Percentiles rank a stretch among this genome's conserved stretches.
These are phyloP conservation scores for Pichia manshurica DNA, from an alignment of 805 yeast species.

Conservation along the genomic window DNA sequence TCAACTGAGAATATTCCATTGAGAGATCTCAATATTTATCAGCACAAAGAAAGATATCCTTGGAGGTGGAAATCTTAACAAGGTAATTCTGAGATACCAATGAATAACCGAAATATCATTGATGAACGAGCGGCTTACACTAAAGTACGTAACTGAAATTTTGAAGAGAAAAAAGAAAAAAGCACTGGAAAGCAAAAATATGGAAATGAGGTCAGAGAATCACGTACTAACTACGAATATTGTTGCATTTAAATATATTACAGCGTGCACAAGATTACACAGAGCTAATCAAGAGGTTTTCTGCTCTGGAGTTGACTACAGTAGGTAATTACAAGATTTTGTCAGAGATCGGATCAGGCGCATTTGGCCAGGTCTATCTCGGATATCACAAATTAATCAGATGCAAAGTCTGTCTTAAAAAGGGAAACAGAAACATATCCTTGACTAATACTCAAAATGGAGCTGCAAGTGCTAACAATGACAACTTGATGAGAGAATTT, in stretches of 20 bases:
- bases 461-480: conserved; percentile 38
- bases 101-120: conserved; percentile 24
- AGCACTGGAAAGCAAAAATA: background rate
- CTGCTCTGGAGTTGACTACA: conserved; percentile 42
- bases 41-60: too few species aligned
- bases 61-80: too few species aligned
- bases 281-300: conserved; percentile 32
- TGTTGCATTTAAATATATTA: too few species aligned
- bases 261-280: conserved; percentile 33
- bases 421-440: conserved; percentile 38
- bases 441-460: background rate
- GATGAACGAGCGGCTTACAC: conserved; percentile 29
- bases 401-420: conserved; percentile 77
- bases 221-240: too few species aligned
- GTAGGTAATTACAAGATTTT: conserved; percentile 78
- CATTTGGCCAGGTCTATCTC: conserved; percentile 86
- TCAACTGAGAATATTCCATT: too few species aligned
- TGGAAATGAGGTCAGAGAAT: too few species aligned
- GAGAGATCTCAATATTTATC: too few species aligned
- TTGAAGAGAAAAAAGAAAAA: too few species aligned
- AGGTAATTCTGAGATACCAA: conserved; percentile 1
- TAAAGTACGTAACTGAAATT: conserved; percentile 19
- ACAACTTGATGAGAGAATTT: conserved; percentile 84
- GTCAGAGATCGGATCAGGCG: conserved; percentile 81
- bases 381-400: conserved; percentile 74